phyloP scores from a whole-genome alignment of 352 stramenopile species.

The Phytophthora boehmeriae region DNA sequence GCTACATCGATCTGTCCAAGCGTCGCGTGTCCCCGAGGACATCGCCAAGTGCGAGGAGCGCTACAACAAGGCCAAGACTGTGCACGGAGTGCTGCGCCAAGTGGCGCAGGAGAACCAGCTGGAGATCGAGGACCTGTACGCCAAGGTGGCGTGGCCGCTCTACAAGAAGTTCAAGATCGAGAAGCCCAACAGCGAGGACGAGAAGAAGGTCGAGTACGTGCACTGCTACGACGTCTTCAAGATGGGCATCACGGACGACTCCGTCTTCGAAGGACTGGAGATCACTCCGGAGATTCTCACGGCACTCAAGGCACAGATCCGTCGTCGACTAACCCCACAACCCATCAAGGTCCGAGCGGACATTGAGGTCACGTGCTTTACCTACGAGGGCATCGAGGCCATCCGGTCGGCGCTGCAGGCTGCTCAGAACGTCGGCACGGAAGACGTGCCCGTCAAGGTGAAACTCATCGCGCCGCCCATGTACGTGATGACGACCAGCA shows the following conservation, averaged over 20 bases:
- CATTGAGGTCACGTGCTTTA: conserved; percentile 99
- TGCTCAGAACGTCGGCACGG: conserved; percentile 82
- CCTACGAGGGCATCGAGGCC: conserved; percentile 99
- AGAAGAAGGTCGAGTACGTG: conserved; percentile 93
- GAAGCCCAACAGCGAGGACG: conserved; percentile 62
- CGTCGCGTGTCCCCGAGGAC: conserved; percentile 98
- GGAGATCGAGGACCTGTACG: conserved; percentile 84
- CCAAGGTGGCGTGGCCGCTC: conserved; percentile 97
- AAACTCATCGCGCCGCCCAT: conserved; percentile 99
- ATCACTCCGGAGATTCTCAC: conserved; percentile 87
- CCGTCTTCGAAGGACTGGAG: conserved; percentile 91
- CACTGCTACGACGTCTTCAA: conserved; percentile 99
- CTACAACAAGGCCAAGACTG: conserved; percentile 99
- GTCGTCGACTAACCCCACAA: conserved; percentile 96
- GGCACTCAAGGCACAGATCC: conserved; percentile 96
- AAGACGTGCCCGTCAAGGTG: conserved; percentile 96
- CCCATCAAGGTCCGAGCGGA: conserved; percentile 99
- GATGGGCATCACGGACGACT: conserved; percentile 93
- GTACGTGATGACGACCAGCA: conserved; percentile 99
- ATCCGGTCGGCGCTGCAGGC: conserved; percentile 96
- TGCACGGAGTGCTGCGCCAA: conserved; percentile 95
- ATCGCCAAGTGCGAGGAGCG: conserved; percentile 99
- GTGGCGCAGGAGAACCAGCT: conserved; percentile 81
- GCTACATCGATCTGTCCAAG: conserved; percentile 99
- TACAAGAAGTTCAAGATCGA: conserved; percentile 97